A percentile compares a stretch with the other conserved stretches of the same genome.
Evolutionary conservation across 768 basidiomycete species (phyloP).

Genomic region (Xanthoconium stramineum): DNA sequence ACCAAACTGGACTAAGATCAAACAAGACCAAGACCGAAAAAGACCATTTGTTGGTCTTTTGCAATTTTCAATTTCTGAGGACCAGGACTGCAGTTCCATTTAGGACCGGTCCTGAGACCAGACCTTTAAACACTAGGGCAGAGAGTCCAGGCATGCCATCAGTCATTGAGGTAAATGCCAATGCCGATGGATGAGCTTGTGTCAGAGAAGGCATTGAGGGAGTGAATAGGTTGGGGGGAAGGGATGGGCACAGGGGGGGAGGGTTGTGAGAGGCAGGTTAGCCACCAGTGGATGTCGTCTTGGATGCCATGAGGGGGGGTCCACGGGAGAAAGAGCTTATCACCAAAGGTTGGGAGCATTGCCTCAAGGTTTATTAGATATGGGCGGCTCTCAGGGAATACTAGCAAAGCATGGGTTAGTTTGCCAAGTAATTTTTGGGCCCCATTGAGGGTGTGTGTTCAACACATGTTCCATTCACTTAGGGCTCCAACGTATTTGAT

Average conservation of each 20-base stretch:
- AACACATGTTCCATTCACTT: accelerated
- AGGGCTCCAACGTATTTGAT: background rate
- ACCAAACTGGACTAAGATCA: too few species aligned
- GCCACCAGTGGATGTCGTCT: background rate
- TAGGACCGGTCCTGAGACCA: too few species aligned
- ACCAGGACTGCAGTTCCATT: too few species aligned
- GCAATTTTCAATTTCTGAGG: too few species aligned
- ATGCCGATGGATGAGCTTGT: background rate
- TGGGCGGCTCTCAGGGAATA: conserved; percentile 29
- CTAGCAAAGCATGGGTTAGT: conserved; percentile 23
- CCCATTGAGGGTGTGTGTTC: background rate
- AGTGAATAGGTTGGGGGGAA: background rate
- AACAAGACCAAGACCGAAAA: too few species aligned
- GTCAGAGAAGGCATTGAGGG: background rate
- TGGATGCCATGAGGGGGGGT: background rate
- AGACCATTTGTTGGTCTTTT: too few species aligned
- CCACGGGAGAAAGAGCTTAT: conserved; percentile 30
- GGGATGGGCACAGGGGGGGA: background rate
- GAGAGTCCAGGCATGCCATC: background rate
- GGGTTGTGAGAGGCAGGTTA: background rate
- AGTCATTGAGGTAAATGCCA: background rate
- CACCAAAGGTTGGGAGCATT: conserved; percentile 29
- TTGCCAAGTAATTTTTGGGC: conserved; percentile 1
- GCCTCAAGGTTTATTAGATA: conserved; percentile 19
- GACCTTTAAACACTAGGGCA: too few species aligned